These are phyloP conservation scores for Paraglomus occultum DNA, from an alignment of 192 early-diverging fungal genomes.

Conservation along the genomic window DNA sequence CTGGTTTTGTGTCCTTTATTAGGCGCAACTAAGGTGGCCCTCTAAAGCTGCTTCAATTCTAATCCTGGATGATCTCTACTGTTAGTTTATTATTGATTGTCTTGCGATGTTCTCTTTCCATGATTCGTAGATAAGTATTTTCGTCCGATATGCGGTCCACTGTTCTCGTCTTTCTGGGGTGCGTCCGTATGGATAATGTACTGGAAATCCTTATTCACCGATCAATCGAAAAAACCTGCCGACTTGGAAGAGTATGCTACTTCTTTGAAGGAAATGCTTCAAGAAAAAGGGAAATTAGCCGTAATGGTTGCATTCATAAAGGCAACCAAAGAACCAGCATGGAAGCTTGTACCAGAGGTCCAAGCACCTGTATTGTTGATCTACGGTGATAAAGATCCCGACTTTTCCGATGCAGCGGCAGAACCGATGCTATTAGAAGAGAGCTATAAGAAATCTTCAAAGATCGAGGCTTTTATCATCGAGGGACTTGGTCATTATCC, in stretches of 20 bases:
- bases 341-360: background rate
- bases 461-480: background rate
- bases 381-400: constrained; percentile 2
- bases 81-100: background rate
- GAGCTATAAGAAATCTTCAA: background rate
- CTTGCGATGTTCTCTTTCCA: background rate
- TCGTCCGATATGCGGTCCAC: background rate
- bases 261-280: background rate
- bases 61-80: background rate
- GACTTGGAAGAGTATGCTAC: background rate
- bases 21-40: too few relatives aligned
- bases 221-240: background rate
- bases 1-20: too few relatives aligned
- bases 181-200: background rate
- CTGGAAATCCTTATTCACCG: constrained; percentile 5
- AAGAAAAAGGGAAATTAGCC: background rate
- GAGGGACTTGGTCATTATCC: constrained; percentile 8
- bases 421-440: background rate
- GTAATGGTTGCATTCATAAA: background rate
- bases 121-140: background rate
- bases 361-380: background rate
- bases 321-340: background rate
- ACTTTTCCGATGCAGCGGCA: background rate
- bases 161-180: background rate
- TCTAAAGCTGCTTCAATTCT: too few relatives aligned